phyloP scores from a whole-genome alignment of 1,284 basidiomycete species.

The Wolfiporia cocos region DNA sequence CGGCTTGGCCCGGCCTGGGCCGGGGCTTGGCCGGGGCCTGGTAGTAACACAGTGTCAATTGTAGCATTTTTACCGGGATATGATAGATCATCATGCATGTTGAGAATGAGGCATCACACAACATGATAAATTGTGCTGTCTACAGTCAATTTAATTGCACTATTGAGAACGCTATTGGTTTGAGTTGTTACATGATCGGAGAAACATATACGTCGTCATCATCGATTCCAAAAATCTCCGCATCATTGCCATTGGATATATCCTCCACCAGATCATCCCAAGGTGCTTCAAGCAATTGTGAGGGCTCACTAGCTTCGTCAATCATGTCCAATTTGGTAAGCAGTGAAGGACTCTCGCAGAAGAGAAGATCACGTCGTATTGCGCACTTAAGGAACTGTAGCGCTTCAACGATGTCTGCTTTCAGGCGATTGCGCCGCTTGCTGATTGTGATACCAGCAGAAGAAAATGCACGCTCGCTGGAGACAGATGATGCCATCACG shows the following conservation, averaged over 20 bases:
- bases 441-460: conserved; percentile 28
- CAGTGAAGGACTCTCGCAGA: not conserved
- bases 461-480: conserved; percentile 9
- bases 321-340: not conserved
- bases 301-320: not conserved
- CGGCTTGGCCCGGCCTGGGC: too few species aligned
- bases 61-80: too few species aligned
- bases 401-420: conserved; percentile 27
- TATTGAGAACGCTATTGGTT: too few species aligned
- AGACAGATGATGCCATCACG: conserved; percentile 16
- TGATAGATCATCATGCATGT: too few species aligned
- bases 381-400: not conserved
- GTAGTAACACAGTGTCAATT: too few species aligned
- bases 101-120: too few species aligned
- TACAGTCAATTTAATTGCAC: too few species aligned
- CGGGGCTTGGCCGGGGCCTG: too few species aligned
- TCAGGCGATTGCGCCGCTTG: conserved; percentile 30
- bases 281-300: not conserved
- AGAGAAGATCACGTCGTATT: not conserved
- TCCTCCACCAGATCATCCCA: not conserved
- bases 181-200: too few species aligned
- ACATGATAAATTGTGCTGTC: too few species aligned
- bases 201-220: not conserved
- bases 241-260: not conserved
- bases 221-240: not conserved